These are phyloP conservation scores for Agrocybe pediades DNA, from an alignment of 768 basidiomycete species.

Conservation along the genomic window DNA sequence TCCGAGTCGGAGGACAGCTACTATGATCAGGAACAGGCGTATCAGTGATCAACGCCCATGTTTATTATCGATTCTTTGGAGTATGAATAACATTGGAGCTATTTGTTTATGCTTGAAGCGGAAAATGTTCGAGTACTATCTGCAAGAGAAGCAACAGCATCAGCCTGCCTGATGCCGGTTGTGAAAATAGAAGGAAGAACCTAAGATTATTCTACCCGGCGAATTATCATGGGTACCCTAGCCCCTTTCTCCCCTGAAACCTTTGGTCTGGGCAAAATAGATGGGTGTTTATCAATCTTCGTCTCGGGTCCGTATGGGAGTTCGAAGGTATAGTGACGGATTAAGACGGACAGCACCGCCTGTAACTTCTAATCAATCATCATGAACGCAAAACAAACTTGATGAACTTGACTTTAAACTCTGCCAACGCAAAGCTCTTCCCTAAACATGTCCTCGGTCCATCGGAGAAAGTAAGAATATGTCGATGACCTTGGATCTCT, in stretches of 20 bases:
- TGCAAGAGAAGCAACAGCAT: no score
- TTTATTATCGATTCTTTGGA: no score
- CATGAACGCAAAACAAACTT: not conserved
- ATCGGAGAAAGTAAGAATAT: constrained; percentile 53
- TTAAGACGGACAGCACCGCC: constrained; percentile 45
- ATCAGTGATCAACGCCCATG: no score
- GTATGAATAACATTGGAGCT: no score
- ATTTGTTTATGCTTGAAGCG: no score
- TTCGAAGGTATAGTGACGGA: constrained; percentile 43
- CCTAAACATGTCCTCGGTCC: constrained; percentile 55
- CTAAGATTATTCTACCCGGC: constrained; percentile 25
- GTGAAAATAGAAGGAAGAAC: not conserved
- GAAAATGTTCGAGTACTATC: no score
- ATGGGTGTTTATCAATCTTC: constrained; percentile 34
- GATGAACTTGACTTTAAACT: constrained; percentile 38
- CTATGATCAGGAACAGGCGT: not conserved
- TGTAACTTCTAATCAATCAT: constrained; percentile 12
- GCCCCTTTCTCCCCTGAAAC: constrained; percentile 34
- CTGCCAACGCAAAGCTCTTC: constrained; percentile 46
- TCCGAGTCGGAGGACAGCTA: not conserved
- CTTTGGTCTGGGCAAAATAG: constrained; percentile 40
- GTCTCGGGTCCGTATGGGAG: constrained; percentile 41
- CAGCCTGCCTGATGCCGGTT: no score
- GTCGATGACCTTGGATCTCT: constrained; percentile 49
- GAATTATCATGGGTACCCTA: constrained; percentile 36